A percentile compares a stretch with the other conserved stretches of the same genome.
These are phyloP conservation scores for Chrysoporthe austroafricana DNA, from an alignment of 2,329 filamentous ascomycete species.

Conservation along the genomic window DNA sequence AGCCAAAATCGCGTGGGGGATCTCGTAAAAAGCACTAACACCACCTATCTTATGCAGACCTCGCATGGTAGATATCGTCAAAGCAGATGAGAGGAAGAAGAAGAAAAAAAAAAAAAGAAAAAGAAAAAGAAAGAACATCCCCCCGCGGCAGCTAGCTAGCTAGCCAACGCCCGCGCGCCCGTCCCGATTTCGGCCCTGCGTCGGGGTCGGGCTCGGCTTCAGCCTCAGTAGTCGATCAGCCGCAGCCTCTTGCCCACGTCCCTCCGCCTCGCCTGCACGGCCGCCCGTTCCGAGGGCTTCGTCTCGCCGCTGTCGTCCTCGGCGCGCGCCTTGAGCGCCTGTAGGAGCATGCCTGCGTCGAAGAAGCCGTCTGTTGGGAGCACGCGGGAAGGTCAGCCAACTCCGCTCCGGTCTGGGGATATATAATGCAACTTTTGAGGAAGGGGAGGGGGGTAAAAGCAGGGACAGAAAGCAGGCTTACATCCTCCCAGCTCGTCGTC, in stretches of 20 bases:
- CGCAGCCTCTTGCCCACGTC: slow-evolving; percentile 77
- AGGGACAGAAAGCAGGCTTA: slow-evolving; percentile 58
- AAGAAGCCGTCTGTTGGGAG: slow-evolving; percentile 84
- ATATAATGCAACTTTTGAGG: neutral
- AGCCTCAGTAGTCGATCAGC: slow-evolving; percentile 67
- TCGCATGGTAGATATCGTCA: too few species aligned
- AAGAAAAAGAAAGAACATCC: too few species aligned
- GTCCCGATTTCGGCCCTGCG: too few species aligned
- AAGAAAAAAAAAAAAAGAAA: too few species aligned
- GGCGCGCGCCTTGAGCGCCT: slow-evolving; percentile 77
- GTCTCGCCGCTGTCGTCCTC: slow-evolving; percentile 57
- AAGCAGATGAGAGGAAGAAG: too few species aligned
- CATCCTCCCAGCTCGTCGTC: slow-evolving; percentile 91
- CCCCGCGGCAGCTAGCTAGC: too few species aligned
- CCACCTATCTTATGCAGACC: too few species aligned
- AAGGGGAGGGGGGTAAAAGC: slow-evolving; percentile 12
- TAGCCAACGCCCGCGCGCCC: too few species aligned
- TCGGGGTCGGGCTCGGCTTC: too few species aligned
- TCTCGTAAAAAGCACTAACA: too few species aligned
- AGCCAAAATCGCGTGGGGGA: too few species aligned
- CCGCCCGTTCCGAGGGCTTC: slow-evolving; percentile 62
- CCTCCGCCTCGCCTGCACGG: slow-evolving; percentile 60
- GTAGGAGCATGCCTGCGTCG: slow-evolving; percentile 91
- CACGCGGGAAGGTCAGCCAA: slow-evolving; percentile 34
- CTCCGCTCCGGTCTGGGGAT: too few species aligned